These are phyloP conservation scores for Fusarium albidum DNA, from an alignment of 2,329 filamentous ascomycete species.

Conservation along the genomic window DNA sequence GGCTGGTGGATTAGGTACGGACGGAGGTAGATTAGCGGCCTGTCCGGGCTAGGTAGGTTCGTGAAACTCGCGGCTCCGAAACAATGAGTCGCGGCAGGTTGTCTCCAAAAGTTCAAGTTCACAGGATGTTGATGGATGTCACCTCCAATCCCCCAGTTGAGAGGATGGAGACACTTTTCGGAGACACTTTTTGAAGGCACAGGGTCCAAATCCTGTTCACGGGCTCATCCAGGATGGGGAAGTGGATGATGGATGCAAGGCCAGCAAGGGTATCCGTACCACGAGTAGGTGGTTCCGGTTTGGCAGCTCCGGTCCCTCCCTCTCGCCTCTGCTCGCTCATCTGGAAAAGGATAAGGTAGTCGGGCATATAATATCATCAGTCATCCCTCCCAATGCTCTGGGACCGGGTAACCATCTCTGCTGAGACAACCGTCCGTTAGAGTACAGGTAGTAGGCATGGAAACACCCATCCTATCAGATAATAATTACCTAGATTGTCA, in stretches of 20 bases:
- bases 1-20: background rate
- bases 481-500: slow-evolving; percentile 28
- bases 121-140: background rate
- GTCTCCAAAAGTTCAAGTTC: too few species aligned
- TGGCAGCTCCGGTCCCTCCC: slow-evolving; percentile 25
- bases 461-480: background rate
- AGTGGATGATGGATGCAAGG: slow-evolving; percentile 24
- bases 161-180: slow-evolving; percentile 14
- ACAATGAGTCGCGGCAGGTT: background rate
- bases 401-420: too few species aligned
- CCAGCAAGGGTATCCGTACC: slow-evolving; percentile 31
- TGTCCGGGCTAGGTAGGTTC: background rate
- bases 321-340: background rate
- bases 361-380: too few species aligned
- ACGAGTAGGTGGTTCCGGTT: slow-evolving; percentile 27
- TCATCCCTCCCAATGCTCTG: too few species aligned
- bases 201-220: slow-evolving; percentile 35
- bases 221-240: slow-evolving; percentile 23
- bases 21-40: background rate
- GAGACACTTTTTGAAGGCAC: slow-evolving; percentile 3
- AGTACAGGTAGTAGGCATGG: too few species aligned
- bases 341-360: slow-evolving; percentile 6
- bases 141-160: background rate
- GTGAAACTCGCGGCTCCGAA: background rate
- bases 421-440: too few species aligned